A percentile compares a stretch with the other conserved stretches of the same genome.
Conservation (phyloP, 2,329 filamentous ascomycete genomes). For the Nemania sp. region DNA sequence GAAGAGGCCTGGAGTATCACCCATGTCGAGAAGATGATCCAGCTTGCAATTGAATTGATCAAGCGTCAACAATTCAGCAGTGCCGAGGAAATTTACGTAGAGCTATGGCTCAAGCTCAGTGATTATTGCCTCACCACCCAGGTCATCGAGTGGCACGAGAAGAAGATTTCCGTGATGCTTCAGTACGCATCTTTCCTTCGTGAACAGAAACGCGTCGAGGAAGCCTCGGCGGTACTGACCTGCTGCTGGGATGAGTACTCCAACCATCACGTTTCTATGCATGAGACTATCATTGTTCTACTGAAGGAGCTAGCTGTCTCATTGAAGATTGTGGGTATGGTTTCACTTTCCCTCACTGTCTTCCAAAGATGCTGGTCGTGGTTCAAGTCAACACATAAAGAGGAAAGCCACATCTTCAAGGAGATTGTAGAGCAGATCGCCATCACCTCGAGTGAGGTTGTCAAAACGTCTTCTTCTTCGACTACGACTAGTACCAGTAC, state of each 20-base stretch:
- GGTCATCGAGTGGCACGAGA: constrained; percentile 21
- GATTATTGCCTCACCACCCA: constrained; percentile 16
- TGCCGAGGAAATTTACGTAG: constrained; percentile 23
- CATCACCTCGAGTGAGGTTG: constrained; percentile 20
- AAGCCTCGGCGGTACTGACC: constrained; percentile 23
- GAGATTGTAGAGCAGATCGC: constrained; percentile 25
- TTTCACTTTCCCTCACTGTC: constrained; percentile 22
- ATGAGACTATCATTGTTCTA: constrained; percentile 23
- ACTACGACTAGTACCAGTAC: constrained; percentile 13
- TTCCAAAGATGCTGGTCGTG: constrained; percentile 27
- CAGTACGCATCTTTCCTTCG: constrained; percentile 20
- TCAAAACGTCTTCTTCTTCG: constrained; percentile 18
- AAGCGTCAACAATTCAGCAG: constrained; percentile 17
- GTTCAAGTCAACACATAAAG: constrained; percentile 25
- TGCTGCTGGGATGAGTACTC: constrained; percentile 27
- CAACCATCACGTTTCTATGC: constrained; percentile 23
- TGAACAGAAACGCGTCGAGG: constrained; percentile 17
- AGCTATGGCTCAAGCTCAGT: constrained; percentile 25
- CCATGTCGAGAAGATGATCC: constrained; percentile 20
- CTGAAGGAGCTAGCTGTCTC: constrained; percentile 20
- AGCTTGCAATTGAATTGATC: constrained; percentile 16
- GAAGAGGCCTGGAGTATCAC: constrained; percentile 22
- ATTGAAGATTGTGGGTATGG: constrained; percentile 17
- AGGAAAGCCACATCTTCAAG: constrained; percentile 23
- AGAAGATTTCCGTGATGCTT: constrained; percentile 25